phyloP scores from a whole-genome alignment of 106 monocot genomes.

The Xerophyta viscosa region DNA sequence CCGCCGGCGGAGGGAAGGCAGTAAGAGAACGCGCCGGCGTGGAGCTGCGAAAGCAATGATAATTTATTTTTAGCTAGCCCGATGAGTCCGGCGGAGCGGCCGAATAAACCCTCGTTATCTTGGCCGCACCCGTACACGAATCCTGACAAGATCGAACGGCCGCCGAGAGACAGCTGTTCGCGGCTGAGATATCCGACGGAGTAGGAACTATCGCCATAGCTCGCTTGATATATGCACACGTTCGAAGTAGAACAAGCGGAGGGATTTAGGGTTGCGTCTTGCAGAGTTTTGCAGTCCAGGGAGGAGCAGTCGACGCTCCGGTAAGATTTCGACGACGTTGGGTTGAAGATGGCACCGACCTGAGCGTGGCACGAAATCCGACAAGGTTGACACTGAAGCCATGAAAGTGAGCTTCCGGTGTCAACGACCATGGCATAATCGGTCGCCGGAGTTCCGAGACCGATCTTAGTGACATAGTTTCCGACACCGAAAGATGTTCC shows the following conservation, averaged over 20 bases:
- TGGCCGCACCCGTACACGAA: constrained; percentile 84
- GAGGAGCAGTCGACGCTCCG: constrained; percentile 37
- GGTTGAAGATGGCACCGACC: constrained; percentile 60
- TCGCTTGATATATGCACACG: constrained; percentile 68
- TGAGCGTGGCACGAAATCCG: constrained; percentile 40
- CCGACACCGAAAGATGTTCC: constrained; percentile 45
- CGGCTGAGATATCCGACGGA: constrained; percentile 66
- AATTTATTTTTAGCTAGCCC: constrained; percentile 65
- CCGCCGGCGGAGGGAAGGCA: constrained; percentile 67
- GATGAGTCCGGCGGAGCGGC: constrained; percentile 59
- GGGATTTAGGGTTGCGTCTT: constrained; percentile 67
- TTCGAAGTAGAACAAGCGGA: constrained; percentile 38
- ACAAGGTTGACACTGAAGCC: constrained; percentile 94
- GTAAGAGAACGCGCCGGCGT: constrained; percentile 69
- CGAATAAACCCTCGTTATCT: constrained; percentile 88
- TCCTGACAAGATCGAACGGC: constrained; percentile 5
- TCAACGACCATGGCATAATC: constrained; percentile 68
- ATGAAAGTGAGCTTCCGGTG: constrained; percentile 84
- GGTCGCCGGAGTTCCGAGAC: constrained; percentile 58
- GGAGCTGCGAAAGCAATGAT: constrained; percentile 53
- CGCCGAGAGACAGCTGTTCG: constrained; percentile 44
- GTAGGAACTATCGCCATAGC: constrained; percentile 85
- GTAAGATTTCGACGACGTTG: constrained; percentile 52
- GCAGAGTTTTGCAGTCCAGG: constrained; percentile 33
- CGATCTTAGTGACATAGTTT: constrained; percentile 65